Base-by-base conservation (phyloP, 305 asterid species). In the Striga hermonthica region DNA sequence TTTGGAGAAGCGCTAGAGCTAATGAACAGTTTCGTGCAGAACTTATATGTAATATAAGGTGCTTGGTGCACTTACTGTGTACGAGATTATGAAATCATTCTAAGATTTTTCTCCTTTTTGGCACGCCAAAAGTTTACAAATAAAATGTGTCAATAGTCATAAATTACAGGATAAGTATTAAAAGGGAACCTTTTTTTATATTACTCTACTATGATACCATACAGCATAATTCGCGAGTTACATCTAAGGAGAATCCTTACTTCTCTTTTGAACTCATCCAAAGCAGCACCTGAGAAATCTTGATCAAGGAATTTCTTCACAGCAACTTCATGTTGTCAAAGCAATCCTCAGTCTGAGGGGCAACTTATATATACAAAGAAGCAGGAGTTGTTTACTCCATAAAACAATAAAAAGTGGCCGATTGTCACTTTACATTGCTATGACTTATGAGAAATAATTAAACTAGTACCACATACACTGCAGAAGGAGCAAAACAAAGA, bases 291-390 rank as follows among this genome's bases (percentile, higher is more conserved):
- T 2, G 96, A 94, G 80, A 94, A 94, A 83, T 94, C 99, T 84
- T 94, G 99, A 70, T 94, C 98, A 70, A 94, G 99, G 81, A 94
- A 91, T 82, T 94, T 94, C 84, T 94, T 94, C 75, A 94, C 99
- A 41, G 99, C 99, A 72, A 94, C 99, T 76, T 94, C 98, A 98
- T 94, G 79, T 67, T 28, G 64, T 58, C 31, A 22, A 22, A 22
- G 31, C 31, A 22, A 22, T 22, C 31, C 31, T 22, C 31, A 22
- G 31, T 22, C 31, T 22, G 31, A 22, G 31, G 31, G 31, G 31
- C 31, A 22, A 22, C 31, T 22, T 22, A 22, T 22, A 22, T 22
- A 22, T 22, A 22, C 34, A 57, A 52, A 60, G 59, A 71, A 62
- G 37, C 12, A 49, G 8, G 60, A 45, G 62, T 12, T 34, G 56